Base-by-base conservation (phyloP, 805 yeast species). In the Jamesozyma piceae region DNA sequence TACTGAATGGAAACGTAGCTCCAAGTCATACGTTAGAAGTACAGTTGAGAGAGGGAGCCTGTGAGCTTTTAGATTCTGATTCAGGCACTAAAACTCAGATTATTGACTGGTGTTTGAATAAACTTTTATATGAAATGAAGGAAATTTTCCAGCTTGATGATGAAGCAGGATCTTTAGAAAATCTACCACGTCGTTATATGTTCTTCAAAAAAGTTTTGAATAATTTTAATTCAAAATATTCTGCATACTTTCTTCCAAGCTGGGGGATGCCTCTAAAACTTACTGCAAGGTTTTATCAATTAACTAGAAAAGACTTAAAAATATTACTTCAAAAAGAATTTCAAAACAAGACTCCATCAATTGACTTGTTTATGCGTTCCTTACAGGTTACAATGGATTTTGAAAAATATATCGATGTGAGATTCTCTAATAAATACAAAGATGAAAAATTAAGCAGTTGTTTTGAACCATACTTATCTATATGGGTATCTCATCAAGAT, bases 101-200 rank as follows among this genome's bases (percentile, higher is more conserved):
- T 37, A 63, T 78, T 8, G 75, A 72, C 37, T 86, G 94, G 90
- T 85, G 82, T 60, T 74, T 83, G 46, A 69, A 69, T 26, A 70
- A 70, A 29, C 78, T 82, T 48, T 67, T 92, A 41, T 74, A 74
- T 53, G 97, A 90, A 53, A 77, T 90, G 35, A 73, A 73, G 29
- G 66, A 76, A 19, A 86, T 92, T 10, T 92, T 92, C 64, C 74
- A 77, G 42, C 70, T 79, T 9, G 71, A 78, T 13, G 97, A 88
- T 52, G 98, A 92, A 63, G 98, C 98, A 0, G 97, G 97, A 1
- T 82, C 94, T 4, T 65, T 92, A 46, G 98, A 92, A 45, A 92
- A 92, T 61, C 64, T 92, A 40, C 73, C 77, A 26, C 68, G 97
- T 50, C 68, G 98, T 38, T 92, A 78, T 59, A 74, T 88, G 27